phyloP scores from a whole-genome alignment of 306 rosid species.

The Vigna trinervia region DNA sequence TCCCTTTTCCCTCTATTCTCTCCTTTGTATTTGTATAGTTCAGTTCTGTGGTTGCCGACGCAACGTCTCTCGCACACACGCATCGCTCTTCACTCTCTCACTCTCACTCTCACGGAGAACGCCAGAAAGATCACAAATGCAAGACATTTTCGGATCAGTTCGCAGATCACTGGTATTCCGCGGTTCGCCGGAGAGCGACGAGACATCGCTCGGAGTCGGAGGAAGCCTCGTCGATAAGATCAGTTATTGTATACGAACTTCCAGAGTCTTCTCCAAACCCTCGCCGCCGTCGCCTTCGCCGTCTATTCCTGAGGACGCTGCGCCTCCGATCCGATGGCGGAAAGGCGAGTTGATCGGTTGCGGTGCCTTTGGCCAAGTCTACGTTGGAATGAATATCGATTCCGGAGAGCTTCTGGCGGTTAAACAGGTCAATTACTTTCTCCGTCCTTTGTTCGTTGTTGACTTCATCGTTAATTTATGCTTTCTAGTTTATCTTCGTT shows the following conservation, averaged over 20 bases:
- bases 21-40: conserved; percentile 10
- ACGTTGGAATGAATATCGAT: conserved; percentile 99
- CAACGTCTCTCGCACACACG: conserved; percentile 44
- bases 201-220: conserved; percentile 59
- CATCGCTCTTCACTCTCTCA: conserved; percentile 26
- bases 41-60: conserved; percentile 43
- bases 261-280: conserved; percentile 83
- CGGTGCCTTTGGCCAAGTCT: conserved; percentile 98
- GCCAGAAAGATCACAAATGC: conserved; percentile 62
- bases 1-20: conserved; percentile 57
- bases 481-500: not conserved
- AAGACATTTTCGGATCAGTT: conserved; percentile 93
- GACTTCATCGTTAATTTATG: not conserved
- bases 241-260: conserved; percentile 75
- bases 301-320: conserved; percentile 51
- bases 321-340: conserved; percentile 94
- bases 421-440: conserved; percentile 68
- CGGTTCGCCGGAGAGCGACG: conserved; percentile 65
- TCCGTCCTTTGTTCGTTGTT: conserved; percentile 6
- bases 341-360: conserved; percentile 98
- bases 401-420: conserved; percentile 99
- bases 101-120: not conserved
- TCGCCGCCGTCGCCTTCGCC: conserved; percentile 56
- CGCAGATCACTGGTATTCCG: conserved; percentile 98
- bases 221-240: conserved; percentile 84